Conservation (phyloP, 208 protist genomes). For the Trypanosoma cruzi region DNA sequence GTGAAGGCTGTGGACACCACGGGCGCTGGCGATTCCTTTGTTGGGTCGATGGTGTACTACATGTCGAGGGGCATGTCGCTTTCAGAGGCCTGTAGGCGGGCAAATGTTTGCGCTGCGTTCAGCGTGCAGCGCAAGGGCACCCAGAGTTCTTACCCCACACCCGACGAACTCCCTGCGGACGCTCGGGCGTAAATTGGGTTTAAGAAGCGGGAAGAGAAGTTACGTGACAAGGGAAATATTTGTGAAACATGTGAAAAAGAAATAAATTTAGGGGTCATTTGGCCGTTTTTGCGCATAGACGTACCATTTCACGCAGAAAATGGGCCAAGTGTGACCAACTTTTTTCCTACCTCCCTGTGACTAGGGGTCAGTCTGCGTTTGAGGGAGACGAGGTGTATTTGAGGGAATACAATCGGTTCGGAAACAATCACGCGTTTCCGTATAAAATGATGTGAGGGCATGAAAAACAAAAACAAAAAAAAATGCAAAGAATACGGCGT, state of each 20-base stretch:
- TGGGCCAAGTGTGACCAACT: not conserved
- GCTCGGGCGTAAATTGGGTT: slow-evolving; percentile 19
- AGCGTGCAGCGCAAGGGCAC: slow-evolving; percentile 93
- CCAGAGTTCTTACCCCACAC: slow-evolving; percentile 83
- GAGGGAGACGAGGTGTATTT: not conserved
- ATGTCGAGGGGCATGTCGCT: slow-evolving; percentile 70
- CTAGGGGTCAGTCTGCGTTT: not conserved
- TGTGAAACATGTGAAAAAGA: not conserved
- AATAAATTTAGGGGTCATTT: no score
- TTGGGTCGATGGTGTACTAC: slow-evolving; percentile 92
- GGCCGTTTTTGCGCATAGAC: not conserved
- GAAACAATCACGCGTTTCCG: not conserved
- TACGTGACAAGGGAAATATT: not conserved
- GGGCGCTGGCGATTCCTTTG: slow-evolving; percentile 94
- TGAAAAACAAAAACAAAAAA: not conserved
- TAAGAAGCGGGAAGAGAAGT: not conserved
- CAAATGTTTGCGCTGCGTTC: slow-evolving; percentile 82
- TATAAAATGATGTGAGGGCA: not conserved
- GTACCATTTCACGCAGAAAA: not conserved
- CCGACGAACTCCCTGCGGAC: slow-evolving; percentile 58
- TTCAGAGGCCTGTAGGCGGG: slow-evolving; percentile 70
- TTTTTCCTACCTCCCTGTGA: not conserved
- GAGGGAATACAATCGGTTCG: not conserved
- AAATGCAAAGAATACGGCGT: no score
- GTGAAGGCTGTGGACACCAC: slow-evolving; percentile 94